A percentile compares a stretch with the other conserved stretches of the same genome.
These are phyloP conservation scores for Aspergillus pseudonomiae DNA, from an alignment of 2,329 filamentous ascomycete genomes.

Conservation along the genomic window DNA sequence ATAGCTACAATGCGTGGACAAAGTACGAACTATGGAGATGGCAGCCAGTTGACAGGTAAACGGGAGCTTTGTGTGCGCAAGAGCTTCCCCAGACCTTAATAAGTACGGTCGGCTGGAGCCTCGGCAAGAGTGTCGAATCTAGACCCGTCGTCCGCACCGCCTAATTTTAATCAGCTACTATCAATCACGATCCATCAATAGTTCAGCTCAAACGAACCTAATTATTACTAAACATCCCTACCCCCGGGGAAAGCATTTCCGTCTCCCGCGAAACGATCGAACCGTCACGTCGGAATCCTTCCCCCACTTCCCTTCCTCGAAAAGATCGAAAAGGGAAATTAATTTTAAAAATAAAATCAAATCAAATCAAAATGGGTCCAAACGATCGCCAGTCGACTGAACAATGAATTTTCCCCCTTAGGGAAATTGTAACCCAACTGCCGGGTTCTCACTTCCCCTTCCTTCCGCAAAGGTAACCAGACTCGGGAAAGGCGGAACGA, in stretches of 20 bases:
- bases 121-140: background rate
- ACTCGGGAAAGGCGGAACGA: slow-evolving; percentile 12
- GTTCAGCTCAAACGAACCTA: background rate
- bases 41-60: slow-evolving; percentile 1
- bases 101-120: background rate
- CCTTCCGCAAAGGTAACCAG: background rate
- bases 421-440: slow-evolving; percentile 2
- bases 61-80: background rate
- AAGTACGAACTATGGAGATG: background rate
- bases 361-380: background rate
- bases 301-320: slow-evolving; percentile 6
- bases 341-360: background rate
- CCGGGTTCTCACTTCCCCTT: background rate
- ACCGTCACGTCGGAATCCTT: slow-evolving; percentile 20
- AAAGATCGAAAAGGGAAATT: background rate
- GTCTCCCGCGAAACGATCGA: slow-evolving; percentile 15
- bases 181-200: slow-evolving; percentile 13
- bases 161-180: slow-evolving; percentile 3
- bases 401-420: background rate
- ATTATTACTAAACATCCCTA: slow-evolving; percentile 2
- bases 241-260: slow-evolving; percentile 2
- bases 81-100: background rate
- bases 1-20: background rate
- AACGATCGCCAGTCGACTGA: background rate
- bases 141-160: background rate